Base-by-base conservation (phyloP, 106 monocot genomes). In the Hemerocallis citrina region DNA sequence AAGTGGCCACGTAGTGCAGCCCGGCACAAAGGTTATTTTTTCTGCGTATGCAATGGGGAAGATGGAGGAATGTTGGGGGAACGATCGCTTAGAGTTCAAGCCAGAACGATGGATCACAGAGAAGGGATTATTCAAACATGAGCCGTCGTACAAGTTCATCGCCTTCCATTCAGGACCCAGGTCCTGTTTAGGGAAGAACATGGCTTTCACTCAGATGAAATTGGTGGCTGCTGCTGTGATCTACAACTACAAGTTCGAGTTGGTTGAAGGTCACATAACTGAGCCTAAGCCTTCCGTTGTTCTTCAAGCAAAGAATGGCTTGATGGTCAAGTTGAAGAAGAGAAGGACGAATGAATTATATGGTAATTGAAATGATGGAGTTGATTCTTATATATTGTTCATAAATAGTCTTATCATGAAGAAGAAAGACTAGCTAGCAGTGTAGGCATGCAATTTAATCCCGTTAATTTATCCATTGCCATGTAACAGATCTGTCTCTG, bases 41-140 rank as follows among this genome's bases (percentile, higher is more conserved):
- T 74, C 71, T 1, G 0, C 72, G 14, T 84, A 84, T 37, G 42
- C 80, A 0, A 91, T 91, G 90, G 85, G 66, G 44, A 79, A 85
- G 48, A 72, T 85, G 82, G 85, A 82, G 59, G 68, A 48, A 9
- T 56, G 85, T 38, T 91, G 90, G 90, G 85, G 90, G n/a, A 56
- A 82, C 41, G 90, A 82, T 33, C 79, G 79, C 77, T 8, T 17
- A 28, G 85, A 82, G 61, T 91, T 82, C 59, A 76, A 34, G 54
- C 90, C 90, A 8, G 90, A 85, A 71, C 44, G 91, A 48, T 92
- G 91, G 91, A 27, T 22, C 61, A 41, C 60, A 11, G 28, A 50
- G 34, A 22, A 28, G 1, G 82, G 90, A 52, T 73, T 33, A 67
- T 2, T 77, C 7, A 42, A 36, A 54, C 74, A 85, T 36, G 82